Evolutionary conservation across 495 filamentous ascomycete genomes (phyloP), one percentile per base, ranked within the genome.

Genomic region (Penicillium antarcticum): DNA sequence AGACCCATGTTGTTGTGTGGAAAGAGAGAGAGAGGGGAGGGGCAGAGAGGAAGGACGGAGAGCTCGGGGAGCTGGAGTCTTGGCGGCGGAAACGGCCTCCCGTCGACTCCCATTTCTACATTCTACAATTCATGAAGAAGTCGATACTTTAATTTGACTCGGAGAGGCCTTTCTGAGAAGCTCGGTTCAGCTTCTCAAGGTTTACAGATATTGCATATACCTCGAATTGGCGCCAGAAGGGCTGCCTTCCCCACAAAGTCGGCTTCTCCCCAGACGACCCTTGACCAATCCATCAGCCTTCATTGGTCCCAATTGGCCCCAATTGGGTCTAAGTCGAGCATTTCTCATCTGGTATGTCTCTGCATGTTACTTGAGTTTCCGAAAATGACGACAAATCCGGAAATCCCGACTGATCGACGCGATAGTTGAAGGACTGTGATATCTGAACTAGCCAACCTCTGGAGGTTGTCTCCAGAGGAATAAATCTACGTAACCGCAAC

Each of bases 1-100:
- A 82, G 45, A 36, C 77, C 78, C 79, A 82, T 82, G 18, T 37
- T 67, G 52, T 33, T 14, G 13, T 11, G 44, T 21, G 37, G 35
- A 18, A 13, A 6, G 36, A 9, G 3, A 8, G 13, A 21, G 38
- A n/a, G 17, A 10, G 29, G 45, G 29, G 32, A 16, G 44, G 35
- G 5, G n/a, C 35, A 4, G 14, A 18, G 41, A 19, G 38, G n/a
- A 32, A 23, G 13, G 6, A 40, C 31, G 42, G 37, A 23, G 42
- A 42, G 47, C 23, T 47, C 34, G 23, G 38, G 24, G 38, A 18
- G 19, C 8, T 41, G 24, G 47, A 49, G 26, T 32, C 37, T 41
- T 41, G 38, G 38, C 37, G 21, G n/a, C 36, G 36, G 36, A 16
- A 39, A 16, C 36, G 4, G 36, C 19, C 36, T 18, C 3, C 36